Percentiles rank a stretch among this genome's conserved stretches.
These are phyloP conservation scores for Raffaelea ambrosiae DNA, from an alignment of 2,329 filamentous ascomycete species.

Conservation along the genomic window DNA sequence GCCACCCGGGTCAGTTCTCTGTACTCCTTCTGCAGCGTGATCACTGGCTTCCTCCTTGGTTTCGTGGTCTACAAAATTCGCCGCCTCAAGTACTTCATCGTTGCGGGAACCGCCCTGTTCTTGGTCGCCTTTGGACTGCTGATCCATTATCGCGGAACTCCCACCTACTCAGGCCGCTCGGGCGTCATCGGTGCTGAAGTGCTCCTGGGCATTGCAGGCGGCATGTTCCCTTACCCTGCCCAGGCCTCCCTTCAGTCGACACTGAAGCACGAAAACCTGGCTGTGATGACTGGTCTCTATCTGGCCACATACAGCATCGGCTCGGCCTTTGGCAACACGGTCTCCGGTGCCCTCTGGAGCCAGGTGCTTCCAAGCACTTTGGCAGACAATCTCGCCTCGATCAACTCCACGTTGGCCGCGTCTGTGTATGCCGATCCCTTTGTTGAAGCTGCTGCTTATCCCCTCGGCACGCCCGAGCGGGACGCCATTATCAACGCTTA, in stretches of 20 bases:
- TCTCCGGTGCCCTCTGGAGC: constrained; percentile 56
- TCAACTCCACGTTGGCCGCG: constrained; percentile 27
- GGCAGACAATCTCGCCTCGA: constrained; percentile 7
- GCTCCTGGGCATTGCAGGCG: constrained; percentile 53
- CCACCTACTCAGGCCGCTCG: constrained; percentile 30
- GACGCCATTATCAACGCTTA: constrained; percentile 34
- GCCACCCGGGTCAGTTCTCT: constrained; percentile 53
- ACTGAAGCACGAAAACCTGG: constrained; percentile 43
- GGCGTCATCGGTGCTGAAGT: constrained; percentile 56
- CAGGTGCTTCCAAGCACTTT: constrained; percentile 44
- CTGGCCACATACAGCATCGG: constrained; percentile 57
- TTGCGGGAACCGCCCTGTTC: constrained; percentile 51
- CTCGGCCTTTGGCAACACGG: constrained; percentile 49
- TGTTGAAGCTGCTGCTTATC: constrained; percentile 21
- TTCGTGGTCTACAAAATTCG: constrained; percentile 48
- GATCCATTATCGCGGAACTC: constrained; percentile 52
- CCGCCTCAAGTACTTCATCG: constrained; percentile 55
- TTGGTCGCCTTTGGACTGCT: constrained; percentile 58
- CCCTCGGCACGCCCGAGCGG: constrained; percentile 34
- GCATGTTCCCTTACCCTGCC: constrained; percentile 48
- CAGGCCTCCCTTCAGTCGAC: constrained; percentile 35
- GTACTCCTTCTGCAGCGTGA: constrained; percentile 49
- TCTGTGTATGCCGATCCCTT: constrained; percentile 28
- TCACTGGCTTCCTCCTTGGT: constrained; percentile 48
- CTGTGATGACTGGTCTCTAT: constrained; percentile 55